Base-by-base conservation (phyloP, 1,139 yeast genomes). In the Diutina catenulata region DNA sequence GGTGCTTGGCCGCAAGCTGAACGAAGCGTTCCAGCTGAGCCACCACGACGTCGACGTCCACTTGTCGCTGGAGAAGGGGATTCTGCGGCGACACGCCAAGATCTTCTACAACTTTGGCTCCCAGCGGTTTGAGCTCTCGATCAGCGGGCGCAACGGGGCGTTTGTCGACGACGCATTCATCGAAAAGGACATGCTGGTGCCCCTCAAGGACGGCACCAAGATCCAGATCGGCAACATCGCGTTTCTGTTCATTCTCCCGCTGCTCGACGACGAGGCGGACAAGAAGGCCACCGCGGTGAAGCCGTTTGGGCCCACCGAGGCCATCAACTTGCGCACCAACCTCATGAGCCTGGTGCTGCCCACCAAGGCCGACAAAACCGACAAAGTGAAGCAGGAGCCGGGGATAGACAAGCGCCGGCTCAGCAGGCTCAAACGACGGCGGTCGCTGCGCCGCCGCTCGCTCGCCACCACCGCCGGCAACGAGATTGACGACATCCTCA, bases 71-170 rank as follows among this genome's bases (percentile, higher is more conserved):
- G 82, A 87, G 36, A 88, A 88, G 60, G 94, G 95, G 11, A 86
- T 88, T 19, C 86, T 95, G 7, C 65, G 97, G 52, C 67, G 87
- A 42, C 98, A 91, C 56, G 97, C 97, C 4, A 87, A 84, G 56
- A 87, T 91, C 16, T 88, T 87, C 54, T 91, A 88, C 60, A 88
- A 91, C 54, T 91, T 91, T 59, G 96, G 95, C 5, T 84, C 94
- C 5, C 96, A 87, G 53, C 61, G 94, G 47, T 91, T 88, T 52
- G 97, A 88, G 58, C 60, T 91, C 32, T 80, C 94, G 9, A 87
- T 91, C 3, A 65, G 87, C 47, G 98, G 98, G 18, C 70, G 94
- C 49, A 91, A 91, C 53, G 98, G 98, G 25, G 96, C 96, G 1
- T 91, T 88, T 63, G 94, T 91, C 3, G 91, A 88, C 56, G 95